A percentile compares a stretch with the other conserved stretches of the same genome.
Conservation (phyloP, 345 rosid species). For the Rubroshorea leprosula region DNA sequence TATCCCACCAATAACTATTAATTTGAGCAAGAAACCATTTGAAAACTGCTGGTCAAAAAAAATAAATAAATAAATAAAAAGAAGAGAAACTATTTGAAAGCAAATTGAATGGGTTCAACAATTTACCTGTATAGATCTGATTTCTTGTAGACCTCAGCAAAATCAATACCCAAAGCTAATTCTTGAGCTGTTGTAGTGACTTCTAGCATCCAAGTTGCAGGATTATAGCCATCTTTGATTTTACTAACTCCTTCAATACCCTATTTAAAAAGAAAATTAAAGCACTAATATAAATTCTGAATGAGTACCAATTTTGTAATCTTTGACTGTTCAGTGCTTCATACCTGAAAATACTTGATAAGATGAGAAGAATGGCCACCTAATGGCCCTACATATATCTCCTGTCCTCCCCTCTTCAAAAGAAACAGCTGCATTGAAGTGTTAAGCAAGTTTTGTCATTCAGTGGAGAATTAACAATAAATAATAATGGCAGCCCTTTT, state of each 20-base stretch:
- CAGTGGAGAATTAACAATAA: too few relatives aligned
- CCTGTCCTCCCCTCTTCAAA: conserved; percentile 75
- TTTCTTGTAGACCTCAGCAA: conserved; percentile 45
- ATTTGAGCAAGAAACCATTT: too few relatives aligned
- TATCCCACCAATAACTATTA: not conserved
- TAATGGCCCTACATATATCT: conserved; percentile 72
- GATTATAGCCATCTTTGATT: conserved; percentile 71
- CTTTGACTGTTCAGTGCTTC: too few relatives aligned
- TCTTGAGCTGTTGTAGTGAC: conserved; percentile 52
- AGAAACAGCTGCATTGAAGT: conserved; percentile 56
- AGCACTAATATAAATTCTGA: too few relatives aligned
- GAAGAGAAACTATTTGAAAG: too few relatives aligned
- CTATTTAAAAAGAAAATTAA: too few relatives aligned
- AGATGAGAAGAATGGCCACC: conserved; percentile 57
- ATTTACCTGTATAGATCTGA: conserved; percentile 54
- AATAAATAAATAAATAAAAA: too few relatives aligned
- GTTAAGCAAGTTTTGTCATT: too few relatives aligned
- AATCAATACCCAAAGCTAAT: conserved; percentile 51
- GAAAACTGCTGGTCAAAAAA: too few relatives aligned
- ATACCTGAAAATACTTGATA: conserved; percentile 66
- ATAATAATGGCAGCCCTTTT: too few relatives aligned
- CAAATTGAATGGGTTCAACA: too few relatives aligned
- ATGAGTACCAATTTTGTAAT: too few relatives aligned
- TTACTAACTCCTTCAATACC: conserved; percentile 50
- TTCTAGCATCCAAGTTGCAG: conserved; percentile 94